Base-by-base conservation (phyloP, 768 basidiomycete genomes). In the Boletus barrowsii region DNA sequence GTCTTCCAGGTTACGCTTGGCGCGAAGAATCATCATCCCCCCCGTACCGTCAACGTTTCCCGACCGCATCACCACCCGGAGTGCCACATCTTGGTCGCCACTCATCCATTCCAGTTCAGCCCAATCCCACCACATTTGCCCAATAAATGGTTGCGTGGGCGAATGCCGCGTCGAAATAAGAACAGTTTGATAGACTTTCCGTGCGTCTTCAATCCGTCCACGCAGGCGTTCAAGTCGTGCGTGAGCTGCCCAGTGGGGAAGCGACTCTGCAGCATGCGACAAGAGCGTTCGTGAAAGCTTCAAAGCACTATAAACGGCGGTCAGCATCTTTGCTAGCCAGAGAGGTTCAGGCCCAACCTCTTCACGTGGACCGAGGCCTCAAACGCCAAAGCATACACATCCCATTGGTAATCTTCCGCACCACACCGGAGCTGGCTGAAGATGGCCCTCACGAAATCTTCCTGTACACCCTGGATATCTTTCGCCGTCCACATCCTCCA, bases 71-170 rank as follows among this genome's bases (percentile, higher is more conserved):
- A 85, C 75, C 32, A 87, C 75, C 35, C 76, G 71, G 36, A 83
- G 65, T 14, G 85, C 78, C 33, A 77, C 74, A 32, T 81, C 77
- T 18, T 73, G 64, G 32, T 77, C 61, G 1, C 82, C 79, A 14
- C 73, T 67, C 11, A 90, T 66, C 90, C 90, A 93, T 68, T 91
- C 90, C 79, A 90, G 79, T 61, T 93, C 86, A 1, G 85, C 87
- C 88, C 89, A 93, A 60, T 86, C 82, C 83, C 84, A 90, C 87
- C 87, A 93, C 56, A 93, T 65, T 52, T 67, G 68, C 20, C 78
- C 73, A 15, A 71, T 63, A 32, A 74, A 78, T 5, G 64, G 63
- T 32, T 72, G 68, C 11, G 66, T 69, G 7, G 69, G 62, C 15
- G 68, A 48, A 24, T 73, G 69, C 3, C 75, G 71, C 2, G 82